These are phyloP conservation scores for Phytophthora meadii DNA, from an alignment of 352 stramenopile species.

Conservation along the genomic window DNA sequence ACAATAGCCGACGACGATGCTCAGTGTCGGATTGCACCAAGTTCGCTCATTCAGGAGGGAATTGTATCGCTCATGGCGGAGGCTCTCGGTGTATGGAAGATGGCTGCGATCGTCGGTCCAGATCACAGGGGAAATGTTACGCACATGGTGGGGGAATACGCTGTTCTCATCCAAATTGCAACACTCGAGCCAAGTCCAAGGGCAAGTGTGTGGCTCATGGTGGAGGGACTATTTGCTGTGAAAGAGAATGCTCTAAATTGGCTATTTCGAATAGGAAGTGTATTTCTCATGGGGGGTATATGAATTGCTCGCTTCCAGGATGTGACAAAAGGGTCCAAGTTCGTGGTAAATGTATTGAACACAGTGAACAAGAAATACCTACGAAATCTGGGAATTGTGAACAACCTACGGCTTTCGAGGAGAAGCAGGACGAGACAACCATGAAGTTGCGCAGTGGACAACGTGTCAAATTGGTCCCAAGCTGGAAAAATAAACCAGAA, in stretches of 20 bases:
- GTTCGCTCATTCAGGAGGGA: constrained; percentile 14
- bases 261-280: constrained; percentile 15
- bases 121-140: constrained; percentile 18
- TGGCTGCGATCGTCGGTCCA: constrained; percentile 1
- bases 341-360: constrained; percentile 9
- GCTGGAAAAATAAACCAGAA: neutral
- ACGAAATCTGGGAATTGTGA: neutral
- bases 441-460: constrained; percentile 14
- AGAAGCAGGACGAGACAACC: constrained; percentile 1
- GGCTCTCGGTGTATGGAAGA: constrained; percentile 13
- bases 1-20: constrained; percentile 6
- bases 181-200: constrained; percentile 10
- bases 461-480: constrained; percentile 6
- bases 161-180: constrained; percentile 15
- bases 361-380: neutral
- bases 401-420: neutral
- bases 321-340: constrained; percentile 14
- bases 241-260: constrained; percentile 9
- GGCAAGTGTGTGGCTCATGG: constrained; percentile 21
- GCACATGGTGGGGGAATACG: constrained; percentile 9
- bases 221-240: constrained; percentile 15
- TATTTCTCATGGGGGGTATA: constrained; percentile 11
- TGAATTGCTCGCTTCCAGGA: constrained; percentile 10
- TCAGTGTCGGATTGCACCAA: constrained; percentile 8
- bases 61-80: constrained; percentile 17